These are phyloP conservation scores for Plasmodium sp. DNA, from an alignment of 169 alveolate genomes.

Conservation along the genomic window DNA sequence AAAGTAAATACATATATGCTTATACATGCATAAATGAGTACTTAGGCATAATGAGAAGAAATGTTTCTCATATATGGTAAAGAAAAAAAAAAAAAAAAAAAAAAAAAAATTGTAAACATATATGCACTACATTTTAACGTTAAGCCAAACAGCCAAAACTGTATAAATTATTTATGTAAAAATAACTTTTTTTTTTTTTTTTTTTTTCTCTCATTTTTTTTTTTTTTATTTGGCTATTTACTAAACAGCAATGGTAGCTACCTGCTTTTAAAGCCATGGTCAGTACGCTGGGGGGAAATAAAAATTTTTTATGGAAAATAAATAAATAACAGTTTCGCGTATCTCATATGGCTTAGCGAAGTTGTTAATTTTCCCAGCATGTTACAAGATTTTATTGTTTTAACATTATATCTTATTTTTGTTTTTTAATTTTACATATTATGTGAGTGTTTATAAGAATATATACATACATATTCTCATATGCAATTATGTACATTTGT, in stretches of 20 bases:
- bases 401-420: neutral
- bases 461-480: neutral
- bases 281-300: constrained; percentile 5
- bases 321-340: neutral
- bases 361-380: neutral
- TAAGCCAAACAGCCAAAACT: constrained; percentile 1
- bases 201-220: constrained; percentile 49
- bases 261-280: neutral
- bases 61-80: neutral
- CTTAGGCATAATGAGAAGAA: neutral
- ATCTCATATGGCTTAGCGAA: neutral
- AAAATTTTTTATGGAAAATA: neutral
- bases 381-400: neutral
- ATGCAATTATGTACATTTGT: neutral
- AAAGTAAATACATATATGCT: neutral
- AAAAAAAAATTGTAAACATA: neutral
- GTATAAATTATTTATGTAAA: neutral
- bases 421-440: constrained; percentile 1
- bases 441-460: neutral
- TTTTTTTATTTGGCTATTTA: constrained; percentile 15
- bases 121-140: neutral
- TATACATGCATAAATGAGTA: neutral
- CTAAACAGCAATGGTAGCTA: neutral
- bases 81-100: neutral
- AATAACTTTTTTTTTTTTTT: constrained; percentile 50